phyloP scores from a whole-genome alignment of 768 basidiomycete species.

The Podaxis sp. region DNA sequence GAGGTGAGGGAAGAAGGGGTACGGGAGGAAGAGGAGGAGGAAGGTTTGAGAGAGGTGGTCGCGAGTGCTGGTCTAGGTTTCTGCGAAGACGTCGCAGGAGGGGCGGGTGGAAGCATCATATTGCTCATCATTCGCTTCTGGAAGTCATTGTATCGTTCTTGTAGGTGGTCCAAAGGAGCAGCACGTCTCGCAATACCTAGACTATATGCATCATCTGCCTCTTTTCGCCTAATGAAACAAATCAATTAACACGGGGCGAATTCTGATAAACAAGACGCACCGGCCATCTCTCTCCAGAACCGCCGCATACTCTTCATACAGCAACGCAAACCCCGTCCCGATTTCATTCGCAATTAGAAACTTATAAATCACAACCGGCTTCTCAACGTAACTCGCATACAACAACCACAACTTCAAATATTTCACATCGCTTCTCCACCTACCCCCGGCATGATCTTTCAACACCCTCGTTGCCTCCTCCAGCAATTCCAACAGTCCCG shows the following conservation, averaged over 20 bases:
- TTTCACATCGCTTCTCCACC: conserved; percentile 76
- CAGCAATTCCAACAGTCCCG: conserved; percentile 86
- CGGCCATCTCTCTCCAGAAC: conserved; percentile 80
- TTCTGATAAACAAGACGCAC: conserved; percentile 40
- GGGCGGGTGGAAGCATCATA: conserved; percentile 36
- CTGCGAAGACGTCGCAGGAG: conserved; percentile 33
- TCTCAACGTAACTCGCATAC: conserved; percentile 91
- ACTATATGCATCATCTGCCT: conserved; percentile 88
- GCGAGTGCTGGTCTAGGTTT: conserved; percentile 32
- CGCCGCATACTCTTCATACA: conserved; percentile 93
- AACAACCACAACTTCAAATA: conserved; percentile 95
- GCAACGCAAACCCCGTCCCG: conserved; percentile 72
- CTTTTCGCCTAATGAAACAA: conserved; percentile 57
- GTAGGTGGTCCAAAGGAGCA: conserved; percentile 75
- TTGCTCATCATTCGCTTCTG: conserved; percentile 86
- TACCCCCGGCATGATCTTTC: conserved; percentile 70
- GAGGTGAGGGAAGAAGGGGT: conserved; percentile 7
- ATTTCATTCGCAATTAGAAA: conserved; percentile 92
- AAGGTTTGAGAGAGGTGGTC: conserved; percentile 44
- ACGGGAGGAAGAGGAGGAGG: conserved; percentile 35
- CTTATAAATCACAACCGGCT: conserved; percentile 82
- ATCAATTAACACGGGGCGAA: conserved; percentile 9
- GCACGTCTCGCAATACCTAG: conserved; percentile 87
- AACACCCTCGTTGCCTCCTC: conserved; percentile 90
- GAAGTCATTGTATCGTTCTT: conserved; percentile 79